Conservation (phyloP, 108 stramenopile species). For the Nannochloropsis salina region DNA sequence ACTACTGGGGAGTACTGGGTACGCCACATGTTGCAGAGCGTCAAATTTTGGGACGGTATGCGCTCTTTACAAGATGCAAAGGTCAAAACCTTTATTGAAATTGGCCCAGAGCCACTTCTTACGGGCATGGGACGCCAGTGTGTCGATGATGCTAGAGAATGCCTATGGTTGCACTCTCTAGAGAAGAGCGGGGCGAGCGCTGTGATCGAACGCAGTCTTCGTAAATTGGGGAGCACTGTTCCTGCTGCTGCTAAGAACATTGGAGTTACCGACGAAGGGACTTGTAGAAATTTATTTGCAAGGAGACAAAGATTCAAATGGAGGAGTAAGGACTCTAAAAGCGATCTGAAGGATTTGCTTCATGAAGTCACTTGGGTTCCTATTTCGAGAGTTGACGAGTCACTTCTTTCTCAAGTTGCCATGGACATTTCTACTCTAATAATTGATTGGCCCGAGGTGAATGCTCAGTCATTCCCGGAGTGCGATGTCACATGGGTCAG, state of each 20-base stretch:
- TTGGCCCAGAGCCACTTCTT: not conserved
- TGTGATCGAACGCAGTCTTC: not conserved
- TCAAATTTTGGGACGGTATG: constrained; percentile 43
- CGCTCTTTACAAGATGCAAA: constrained; percentile 23
- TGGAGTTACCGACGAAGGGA: not conserved
- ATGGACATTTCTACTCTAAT: not conserved
- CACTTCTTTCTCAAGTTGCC: not conserved
- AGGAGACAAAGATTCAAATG: constrained; percentile 1
- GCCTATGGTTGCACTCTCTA: constrained; percentile 19
- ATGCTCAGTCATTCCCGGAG: not conserved
- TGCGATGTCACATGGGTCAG: not conserved
- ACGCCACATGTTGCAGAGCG: constrained; percentile 36
- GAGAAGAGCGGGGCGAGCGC: not conserved
- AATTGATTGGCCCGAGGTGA: not conserved
- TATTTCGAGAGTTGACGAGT: not conserved
- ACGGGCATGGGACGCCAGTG: not conserved
- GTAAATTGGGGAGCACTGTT: not conserved
- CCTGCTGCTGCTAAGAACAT: not conserved
- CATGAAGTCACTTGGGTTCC: not conserved
- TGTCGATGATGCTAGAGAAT: not conserved
- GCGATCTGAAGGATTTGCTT: not conserved
- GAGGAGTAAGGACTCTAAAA: not conserved
- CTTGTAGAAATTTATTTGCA: not conserved
- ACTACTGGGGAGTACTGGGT: constrained; percentile 43
- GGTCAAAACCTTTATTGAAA: constrained; percentile 10